A percentile compares a stretch with the other conserved stretches of the same genome.
Evolutionary conservation across 176 grass and related monocot species (phyloP).

Genomic region (Phoenix roebelenii): DNA sequence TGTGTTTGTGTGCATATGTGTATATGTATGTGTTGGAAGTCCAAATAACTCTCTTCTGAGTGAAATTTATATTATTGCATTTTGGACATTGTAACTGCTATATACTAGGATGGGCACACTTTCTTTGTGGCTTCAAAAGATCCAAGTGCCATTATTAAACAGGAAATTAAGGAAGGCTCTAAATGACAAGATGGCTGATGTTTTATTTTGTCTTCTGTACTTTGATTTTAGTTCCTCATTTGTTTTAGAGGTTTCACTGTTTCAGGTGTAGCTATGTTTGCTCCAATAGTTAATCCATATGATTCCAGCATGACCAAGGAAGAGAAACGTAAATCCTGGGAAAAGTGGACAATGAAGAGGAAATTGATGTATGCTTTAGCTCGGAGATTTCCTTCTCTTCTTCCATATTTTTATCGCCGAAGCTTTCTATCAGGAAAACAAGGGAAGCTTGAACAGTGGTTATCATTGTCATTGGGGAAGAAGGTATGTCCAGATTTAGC

Average conservation of each 20-base stretch:
- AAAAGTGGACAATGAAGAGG: slow-evolving; percentile 64
- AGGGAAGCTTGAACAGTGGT: slow-evolving; percentile 63
- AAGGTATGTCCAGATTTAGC: slow-evolving; percentile 43
- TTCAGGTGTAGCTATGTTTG: slow-evolving; percentile 86
- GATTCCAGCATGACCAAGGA: slow-evolving; percentile 86
- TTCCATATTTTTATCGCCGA: slow-evolving; percentile 55
- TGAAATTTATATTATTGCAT: too few species aligned
- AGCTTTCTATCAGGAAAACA: slow-evolving; percentile 87
- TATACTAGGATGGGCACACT: too few species aligned
- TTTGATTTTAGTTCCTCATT: too few species aligned
- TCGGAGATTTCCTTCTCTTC: slow-evolving; percentile 73
- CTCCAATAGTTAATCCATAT: slow-evolving; percentile 89
- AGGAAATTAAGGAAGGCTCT: too few species aligned
- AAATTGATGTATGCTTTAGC: slow-evolving; percentile 92
- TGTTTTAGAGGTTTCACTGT: not conserved
- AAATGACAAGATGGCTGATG: too few species aligned
- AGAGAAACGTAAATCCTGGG: slow-evolving; percentile 73
- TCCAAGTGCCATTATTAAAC: too few species aligned
- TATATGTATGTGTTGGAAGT: too few species aligned
- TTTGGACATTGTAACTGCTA: too few species aligned
- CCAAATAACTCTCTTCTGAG: too few species aligned
- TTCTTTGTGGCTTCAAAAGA: too few species aligned
- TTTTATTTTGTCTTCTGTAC: too few species aligned
- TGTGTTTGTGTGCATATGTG: too few species aligned
- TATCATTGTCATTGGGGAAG: slow-evolving; percentile 61